phyloP scores from a whole-genome alignment of 75 land plant species.

The Picea glauca region DNA sequence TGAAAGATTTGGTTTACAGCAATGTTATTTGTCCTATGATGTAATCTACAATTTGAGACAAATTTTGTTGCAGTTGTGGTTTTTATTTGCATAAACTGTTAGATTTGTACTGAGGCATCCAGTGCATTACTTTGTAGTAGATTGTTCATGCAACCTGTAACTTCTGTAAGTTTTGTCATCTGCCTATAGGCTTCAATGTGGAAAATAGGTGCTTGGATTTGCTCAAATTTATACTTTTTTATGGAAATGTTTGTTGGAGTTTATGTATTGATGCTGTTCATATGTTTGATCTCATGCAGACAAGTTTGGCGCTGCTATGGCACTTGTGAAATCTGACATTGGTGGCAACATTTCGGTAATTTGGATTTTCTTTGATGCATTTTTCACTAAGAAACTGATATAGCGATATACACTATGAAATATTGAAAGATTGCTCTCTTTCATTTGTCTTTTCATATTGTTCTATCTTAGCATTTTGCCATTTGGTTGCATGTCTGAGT shows the following conservation, averaged over 20 bases:
- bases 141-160: too few relatives aligned
- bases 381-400: neutral
- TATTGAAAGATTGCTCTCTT: neutral
- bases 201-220: too few relatives aligned
- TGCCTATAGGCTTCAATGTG: too few relatives aligned
- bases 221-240: neutral
- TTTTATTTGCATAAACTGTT: too few relatives aligned
- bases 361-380: neutral
- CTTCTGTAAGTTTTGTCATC: too few relatives aligned
- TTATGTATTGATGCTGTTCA: neutral
- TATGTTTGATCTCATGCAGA: conserved; percentile 39
- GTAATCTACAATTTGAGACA: too few relatives aligned
- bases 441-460: neutral
- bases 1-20: too few relatives aligned
- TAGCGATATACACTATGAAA: neutral
- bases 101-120: too few relatives aligned
- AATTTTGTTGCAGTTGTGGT: too few relatives aligned
- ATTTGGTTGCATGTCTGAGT: conserved; percentile 1
- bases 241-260: neutral
- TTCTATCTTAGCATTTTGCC: neutral
- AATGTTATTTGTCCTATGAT: too few relatives aligned
- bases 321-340: conserved; percentile 71
- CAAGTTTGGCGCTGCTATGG: conserved; percentile 84
- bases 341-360: conserved; percentile 92
- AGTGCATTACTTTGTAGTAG: too few relatives aligned